phyloP scores from a whole-genome alignment of 306 rosid species.

The Castanopsis chinensis region DNA sequence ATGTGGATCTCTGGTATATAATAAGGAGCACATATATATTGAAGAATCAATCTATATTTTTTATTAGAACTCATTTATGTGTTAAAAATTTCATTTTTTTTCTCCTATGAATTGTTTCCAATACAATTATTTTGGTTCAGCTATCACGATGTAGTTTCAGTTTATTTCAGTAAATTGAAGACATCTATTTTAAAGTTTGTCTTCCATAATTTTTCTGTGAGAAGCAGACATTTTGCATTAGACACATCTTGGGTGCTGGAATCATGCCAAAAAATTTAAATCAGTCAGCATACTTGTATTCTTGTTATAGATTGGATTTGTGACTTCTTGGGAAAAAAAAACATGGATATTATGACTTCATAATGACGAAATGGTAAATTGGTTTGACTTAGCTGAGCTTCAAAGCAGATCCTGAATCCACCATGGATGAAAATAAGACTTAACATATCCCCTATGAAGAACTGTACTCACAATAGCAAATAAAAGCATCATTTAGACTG shows the following conservation, averaged over 20 bases:
- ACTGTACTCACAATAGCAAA: neutral
- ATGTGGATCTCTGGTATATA: constrained; percentile 11
- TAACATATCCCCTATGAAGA: neutral
- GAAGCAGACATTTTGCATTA: neutral
- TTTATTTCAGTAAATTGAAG: neutral
- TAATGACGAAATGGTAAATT: neutral
- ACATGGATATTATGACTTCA: neutral
- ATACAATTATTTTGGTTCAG: neutral
- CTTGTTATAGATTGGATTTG: neutral
- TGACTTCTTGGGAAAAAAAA: neutral
- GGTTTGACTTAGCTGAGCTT: neutral
- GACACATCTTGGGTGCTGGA: neutral
- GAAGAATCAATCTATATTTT: neutral
- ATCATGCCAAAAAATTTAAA: neutral
- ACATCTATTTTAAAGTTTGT: neutral
- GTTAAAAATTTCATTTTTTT: neutral
- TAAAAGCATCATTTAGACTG: neutral
- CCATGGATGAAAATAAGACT: neutral
- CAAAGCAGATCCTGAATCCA: neutral
- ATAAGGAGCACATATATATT: neutral
- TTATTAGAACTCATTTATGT: neutral
- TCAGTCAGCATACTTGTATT: neutral
- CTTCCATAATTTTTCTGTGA: neutral
- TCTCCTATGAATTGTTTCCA: neutral
- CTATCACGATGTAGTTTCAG: neutral